A percentile compares a stretch with the other conserved stretches of the same genome.
phyloP scores from a whole-genome alignment of 805 yeast species.

The Ogataea thermomethanolica region DNA sequence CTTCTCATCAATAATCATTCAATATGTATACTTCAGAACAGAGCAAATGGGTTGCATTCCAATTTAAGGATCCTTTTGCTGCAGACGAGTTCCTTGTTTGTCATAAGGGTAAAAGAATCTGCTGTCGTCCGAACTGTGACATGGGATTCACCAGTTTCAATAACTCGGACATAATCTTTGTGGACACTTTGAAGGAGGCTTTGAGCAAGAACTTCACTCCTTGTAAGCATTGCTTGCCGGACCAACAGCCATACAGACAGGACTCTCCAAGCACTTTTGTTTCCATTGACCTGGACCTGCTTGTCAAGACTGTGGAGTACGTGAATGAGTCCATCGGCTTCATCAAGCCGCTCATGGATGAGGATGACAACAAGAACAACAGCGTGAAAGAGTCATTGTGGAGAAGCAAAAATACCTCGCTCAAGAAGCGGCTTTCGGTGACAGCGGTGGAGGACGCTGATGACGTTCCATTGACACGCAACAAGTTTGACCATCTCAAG shows the following conservation, averaged over 20 bases:
- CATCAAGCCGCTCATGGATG: constrained; percentile 47
- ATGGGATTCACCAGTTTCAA: constrained; percentile 39
- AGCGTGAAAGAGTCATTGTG: constrained; percentile 17
- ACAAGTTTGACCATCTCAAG: constrained; percentile 65
- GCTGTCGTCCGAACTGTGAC: constrained; percentile 72
- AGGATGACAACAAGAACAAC: constrained; percentile 39
- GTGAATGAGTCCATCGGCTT: constrained; percentile 60
- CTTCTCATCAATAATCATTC: background rate
- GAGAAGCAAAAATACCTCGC: constrained; percentile 10
- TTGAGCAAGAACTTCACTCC: constrained; percentile 42
- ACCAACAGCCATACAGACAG: constrained; percentile 21
- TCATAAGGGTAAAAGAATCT: constrained; percentile 38
- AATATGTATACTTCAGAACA: constrained; percentile 39
- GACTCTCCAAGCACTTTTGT: constrained; percentile 30
- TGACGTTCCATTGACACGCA: constrained; percentile 41
- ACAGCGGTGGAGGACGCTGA: constrained; percentile 19
- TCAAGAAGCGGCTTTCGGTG: constrained; percentile 22
- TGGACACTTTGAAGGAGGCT: constrained; percentile 41
- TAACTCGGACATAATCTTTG: constrained; percentile 44
- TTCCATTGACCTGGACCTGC: constrained; percentile 42
- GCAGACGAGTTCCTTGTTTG: constrained; percentile 55
- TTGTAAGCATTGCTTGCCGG: constrained; percentile 57
- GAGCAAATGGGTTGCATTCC: constrained; percentile 60
- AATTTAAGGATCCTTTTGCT: constrained; percentile 64
- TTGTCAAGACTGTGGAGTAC: constrained; percentile 47